Evolutionary conservation across 1,284 basidiomycete genomes (phyloP), one percentile per base, ranked within the genome.

Genomic region (Hymenochaete sp.): DNA sequence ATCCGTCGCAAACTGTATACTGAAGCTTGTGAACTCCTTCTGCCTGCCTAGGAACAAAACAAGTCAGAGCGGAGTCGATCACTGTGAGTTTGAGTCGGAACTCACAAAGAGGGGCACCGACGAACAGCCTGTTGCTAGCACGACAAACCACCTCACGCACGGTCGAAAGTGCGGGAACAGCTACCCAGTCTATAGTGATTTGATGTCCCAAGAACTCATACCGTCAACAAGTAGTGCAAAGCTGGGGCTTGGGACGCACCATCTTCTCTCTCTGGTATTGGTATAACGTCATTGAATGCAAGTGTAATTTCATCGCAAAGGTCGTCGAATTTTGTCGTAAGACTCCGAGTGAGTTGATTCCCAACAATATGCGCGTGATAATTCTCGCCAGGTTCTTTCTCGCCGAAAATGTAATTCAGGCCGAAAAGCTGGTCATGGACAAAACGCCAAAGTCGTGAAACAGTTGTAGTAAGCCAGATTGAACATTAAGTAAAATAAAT

Each of bases 41-140:
- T 48, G 24, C 25, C 47, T 38, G 36, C 47, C 47, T 48, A 22
- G 28, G 9, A 31, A n/a, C n/a, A n/a, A n/a, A n/a, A n/a, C n/a
- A n/a, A n/a, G n/a, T n/a, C n/a, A n/a, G n/a, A n/a, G n/a, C n/a
- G n/a, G n/a, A n/a, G n/a, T n/a, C n/a, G n/a, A n/a, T n/a, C n/a
- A n/a, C n/a, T n/a, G n/a, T n/a, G 28, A 31, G 28, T 31, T 10
- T 31, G 10, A 10, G 28, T 31, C 9, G 28, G 25, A 24, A 55
- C 59, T 39, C 48, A 66, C 68, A 71, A 4, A 66, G 47, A 9
- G 67, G 66, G n/a, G 60, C 51, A 4, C 68, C 69, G 11, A 68
- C 63, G 40, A 69, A 64, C 7, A 70, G 55, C 3, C 70, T 57
- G 45, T 70, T 68, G 42, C 58, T 61, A 11, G 57, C 58, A 4